Evolutionary conservation across 768 basidiomycete genomes (phyloP), one percentile per base, ranked within the genome.

Genomic region (Ramaria rubella): DNA sequence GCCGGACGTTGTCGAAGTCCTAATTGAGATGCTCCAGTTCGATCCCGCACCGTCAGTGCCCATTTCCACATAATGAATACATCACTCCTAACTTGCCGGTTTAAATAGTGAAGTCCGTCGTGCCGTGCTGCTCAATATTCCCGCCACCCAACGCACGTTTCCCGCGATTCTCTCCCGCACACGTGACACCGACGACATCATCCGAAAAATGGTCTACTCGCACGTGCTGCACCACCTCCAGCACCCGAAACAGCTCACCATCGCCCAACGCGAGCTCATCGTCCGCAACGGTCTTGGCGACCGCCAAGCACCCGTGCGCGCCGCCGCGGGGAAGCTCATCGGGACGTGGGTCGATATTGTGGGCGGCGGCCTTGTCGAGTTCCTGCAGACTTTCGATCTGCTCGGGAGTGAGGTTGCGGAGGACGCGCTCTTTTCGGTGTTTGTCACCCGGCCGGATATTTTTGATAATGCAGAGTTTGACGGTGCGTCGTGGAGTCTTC

Each of bases 221-320:
- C 67, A 74, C 2, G 72, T 89, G 2, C 75, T 93, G 7, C 71
- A 76, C 36, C 24, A 67, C 72, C 4, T 77, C 76, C 60, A 82
- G 1, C 82, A 94, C 59, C 86, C 86, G 1, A 74, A 79, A 2
- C 75, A 75, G 3, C 73, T 97, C 36, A 80, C 78, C 1, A 82
- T 90, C 26, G 71, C 78, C 0, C 89, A 94, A 63, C 76, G 94
- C 11, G 88, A 92, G 63, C 72, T 80, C 23, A 80, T 95, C 46
- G 81, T 95, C 2, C 78, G 80, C 19, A 83, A 88, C 64, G 95
- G 95, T 1, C 75, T 97, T 2, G 85, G 89, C 0, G 95, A 97
- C 69, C 81, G 95, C 26, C 92, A 96, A 58, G 73, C 77, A 0
- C 67, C 71, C 1, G 92, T 97, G 2, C 77, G 84, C 29, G 71